Evolutionary conservation across 306 rosid genomes (phyloP), one percentile per base, ranked within the genome.

Genomic region (Lupinus albus): DNA sequence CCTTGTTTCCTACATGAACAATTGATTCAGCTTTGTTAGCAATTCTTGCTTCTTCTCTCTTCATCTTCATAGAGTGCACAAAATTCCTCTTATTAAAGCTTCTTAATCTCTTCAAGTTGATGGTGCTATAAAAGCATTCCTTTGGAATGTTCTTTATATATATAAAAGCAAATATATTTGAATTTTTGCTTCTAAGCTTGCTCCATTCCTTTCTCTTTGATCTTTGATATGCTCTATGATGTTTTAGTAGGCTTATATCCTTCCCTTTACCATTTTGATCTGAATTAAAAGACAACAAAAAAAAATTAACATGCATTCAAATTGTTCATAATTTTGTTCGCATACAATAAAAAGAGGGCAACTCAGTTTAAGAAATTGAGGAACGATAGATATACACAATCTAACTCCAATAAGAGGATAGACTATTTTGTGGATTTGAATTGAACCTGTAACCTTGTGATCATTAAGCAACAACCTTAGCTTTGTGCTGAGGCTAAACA

Each of bases 1-100:
- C 91, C 81, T 86, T 89, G 67, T 80, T 89, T 60, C 91, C 91
- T 5, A 42, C 81, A 65, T 78, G 82, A 84, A 51, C 54, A 17
- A 76, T 68, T 14, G 75, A 70, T 61, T 89, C 95, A 41, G 16
- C 67, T 64, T 72, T 86, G 70, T 75, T 78, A 70, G 16, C 70
- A 12, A 46, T 72, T 21, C 72, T 86, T 8, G 79, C 55, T 52
- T 74, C 88, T 68, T 86, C 95, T 70, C 80, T 88, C 65, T 77
- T 89, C 86, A 83, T 89, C 80, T 79, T 89, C 80, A 53, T 81
- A 11, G 72, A 68, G 48, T 48, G 50, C 18, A 70, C 39, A 82
- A 83, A 45, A 36, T 58, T 11, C 33, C 60, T 77, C 48, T 73
- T 82, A 20, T 62, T 60, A 32, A 47, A 14, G 66, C 80, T 47